phyloP scores from a whole-genome alignment of 192 early-diverging fungal genomes.

The Rhizoclosmatium sp. region DNA sequence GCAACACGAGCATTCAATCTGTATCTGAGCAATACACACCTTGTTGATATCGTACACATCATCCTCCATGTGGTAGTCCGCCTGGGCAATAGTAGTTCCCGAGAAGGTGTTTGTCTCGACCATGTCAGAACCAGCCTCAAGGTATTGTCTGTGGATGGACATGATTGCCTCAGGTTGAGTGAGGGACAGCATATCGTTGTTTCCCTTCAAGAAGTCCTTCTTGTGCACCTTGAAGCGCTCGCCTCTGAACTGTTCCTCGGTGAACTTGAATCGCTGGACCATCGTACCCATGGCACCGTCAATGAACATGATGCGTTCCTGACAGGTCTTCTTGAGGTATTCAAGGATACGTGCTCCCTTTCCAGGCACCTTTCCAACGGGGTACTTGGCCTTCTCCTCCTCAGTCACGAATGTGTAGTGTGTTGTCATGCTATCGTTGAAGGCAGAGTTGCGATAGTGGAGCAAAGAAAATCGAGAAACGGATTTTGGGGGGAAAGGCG shows the following conservation, averaged over 20 bases:
- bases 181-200: conserved; percentile 94
- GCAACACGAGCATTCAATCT: neutral
- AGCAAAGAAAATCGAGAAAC: too few relatives aligned
- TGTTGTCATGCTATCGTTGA: neutral
- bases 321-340: conserved; percentile 79
- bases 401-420: neutral
- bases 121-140: conserved; percentile 91
- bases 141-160: conserved; percentile 88
- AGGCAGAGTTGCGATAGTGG: neutral
- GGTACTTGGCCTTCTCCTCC: conserved; percentile 2
- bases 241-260: conserved; percentile 87
- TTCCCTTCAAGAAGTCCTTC: conserved; percentile 88
- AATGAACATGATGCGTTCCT: conserved; percentile 92
- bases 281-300: conserved; percentile 67
- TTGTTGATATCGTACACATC: conserved; percentile 93
- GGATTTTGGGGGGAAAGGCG: too few relatives aligned
- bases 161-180: conserved; percentile 91
- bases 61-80: conserved; percentile 87
- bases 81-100: conserved; percentile 89
- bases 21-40: conserved; percentile 49
- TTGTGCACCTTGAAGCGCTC: conserved; percentile 83
- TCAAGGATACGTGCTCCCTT: conserved; percentile 52
- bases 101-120: conserved; percentile 98
- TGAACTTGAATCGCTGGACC: conserved; percentile 83
- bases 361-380: conserved; percentile 60